phyloP scores from a whole-genome alignment of 176 grass and related monocot genomes.

The Oryza brachyantha region DNA sequence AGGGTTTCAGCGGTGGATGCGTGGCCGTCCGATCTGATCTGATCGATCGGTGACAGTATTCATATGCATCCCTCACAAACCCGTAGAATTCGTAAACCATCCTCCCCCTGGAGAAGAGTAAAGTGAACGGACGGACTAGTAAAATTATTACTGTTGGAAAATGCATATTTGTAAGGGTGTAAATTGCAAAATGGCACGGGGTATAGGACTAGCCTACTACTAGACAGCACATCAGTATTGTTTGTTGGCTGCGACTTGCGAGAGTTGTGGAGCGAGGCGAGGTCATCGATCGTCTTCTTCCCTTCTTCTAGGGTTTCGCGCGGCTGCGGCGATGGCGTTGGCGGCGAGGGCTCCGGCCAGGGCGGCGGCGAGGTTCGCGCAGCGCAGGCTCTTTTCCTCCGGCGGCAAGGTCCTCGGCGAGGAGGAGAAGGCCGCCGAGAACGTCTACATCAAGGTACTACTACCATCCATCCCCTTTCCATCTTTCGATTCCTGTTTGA shows the following conservation, averaged over 20 bases:
- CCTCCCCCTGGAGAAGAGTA: too few relatives aligned
- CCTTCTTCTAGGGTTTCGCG: conserved; percentile 40
- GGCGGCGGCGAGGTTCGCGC: conserved; percentile 47
- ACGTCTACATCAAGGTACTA: conserved; percentile 84
- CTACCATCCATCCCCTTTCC: not conserved
- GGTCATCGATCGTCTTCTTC: not conserved
- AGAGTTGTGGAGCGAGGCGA: not conserved
- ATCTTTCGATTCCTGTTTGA: not conserved
- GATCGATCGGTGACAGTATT: not conserved
- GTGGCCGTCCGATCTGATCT: conserved; percentile 22
- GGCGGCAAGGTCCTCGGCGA: conserved; percentile 84
- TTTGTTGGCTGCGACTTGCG: not conserved
- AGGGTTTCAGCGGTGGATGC: not conserved
- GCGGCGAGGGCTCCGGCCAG: conserved; percentile 16
- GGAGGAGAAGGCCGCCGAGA: conserved; percentile 86
- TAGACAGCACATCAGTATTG: too few relatives aligned
- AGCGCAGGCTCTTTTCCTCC: conserved; percentile 59
- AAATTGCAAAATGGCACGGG: not conserved
- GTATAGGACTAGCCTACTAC: too few relatives aligned
- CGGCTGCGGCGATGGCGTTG: conserved; percentile 39
- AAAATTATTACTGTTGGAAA: too few relatives aligned
- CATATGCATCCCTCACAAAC: accelerated
- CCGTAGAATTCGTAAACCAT: accelerated
- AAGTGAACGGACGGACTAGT: too few relatives aligned
- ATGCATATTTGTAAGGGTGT: not conserved